Evolutionary conservation across 164 flowering plant genomes (phyloP), one percentile per base, ranked within the genome.

Genomic region (Aristolochia californica): DNA sequence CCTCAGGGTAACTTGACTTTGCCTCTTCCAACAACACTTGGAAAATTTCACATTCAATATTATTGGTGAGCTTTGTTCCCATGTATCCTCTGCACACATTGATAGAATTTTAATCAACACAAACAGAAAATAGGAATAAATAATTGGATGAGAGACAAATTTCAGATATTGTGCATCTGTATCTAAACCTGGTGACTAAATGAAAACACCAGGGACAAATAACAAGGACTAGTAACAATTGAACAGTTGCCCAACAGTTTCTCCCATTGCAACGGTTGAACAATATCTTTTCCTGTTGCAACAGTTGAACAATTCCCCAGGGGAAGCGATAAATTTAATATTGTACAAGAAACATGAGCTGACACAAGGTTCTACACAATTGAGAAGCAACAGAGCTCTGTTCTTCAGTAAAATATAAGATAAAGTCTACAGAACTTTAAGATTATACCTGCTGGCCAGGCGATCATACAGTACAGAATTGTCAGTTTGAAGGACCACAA

Each of bases 11-110:
- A 70, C 91, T 87, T 52, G 75, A 77, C 66, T 75, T 80, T 4
- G 97, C 99, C 74, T 89, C 99, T 63, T 89, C 96, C 51, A 89
- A 69, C 68, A 93, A 48, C 45, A 83, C 81, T 74, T 87, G 96
- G 63, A 93, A 93, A 49, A 93, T 93, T 67, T 93, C 97, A 61
- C 96, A 85, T 60, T 93, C 97, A 0, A 93, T 75, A 48, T 93
- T 93, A 77, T 83, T 83, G 4, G 83, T 55, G 43, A 87, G 83
- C 76, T 93, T 93, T 21, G 77, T 4, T 14, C 83, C 90, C 20
- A 75, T 64, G 65, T 93, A 93, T 48, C 96, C 99, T 73, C 99
- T 93, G 75, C 50, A 57, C 17, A 23, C 48, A 8, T 59, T 24
- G 9, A 34, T 34, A 34, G 4, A 60, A 5, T 14, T 26, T 22